These are phyloP conservation scores for Rubroboletus satanas DNA, from an alignment of 768 basidiomycete genomes.

Conservation along the genomic window DNA sequence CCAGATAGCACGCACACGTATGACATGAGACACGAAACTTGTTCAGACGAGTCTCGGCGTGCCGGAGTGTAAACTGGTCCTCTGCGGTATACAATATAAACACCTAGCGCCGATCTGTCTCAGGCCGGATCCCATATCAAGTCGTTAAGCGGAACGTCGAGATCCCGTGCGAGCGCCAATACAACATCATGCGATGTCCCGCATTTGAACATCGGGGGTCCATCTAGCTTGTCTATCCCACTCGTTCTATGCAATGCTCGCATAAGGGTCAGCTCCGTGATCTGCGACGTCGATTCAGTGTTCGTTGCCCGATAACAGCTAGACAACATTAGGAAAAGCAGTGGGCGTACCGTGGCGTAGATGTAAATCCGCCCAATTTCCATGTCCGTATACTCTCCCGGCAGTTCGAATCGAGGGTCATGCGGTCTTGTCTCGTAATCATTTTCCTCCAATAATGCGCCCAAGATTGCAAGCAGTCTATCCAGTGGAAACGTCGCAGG, in stretches of 20 bases:
- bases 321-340: background rate
- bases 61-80: background rate
- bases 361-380: constrained; percentile 62
- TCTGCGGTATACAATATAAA: background rate
- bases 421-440: constrained; percentile 43
- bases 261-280: constrained; percentile 61
- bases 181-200: constrained; percentile 61
- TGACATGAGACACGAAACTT: background rate
- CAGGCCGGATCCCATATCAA: constrained; percentile 60
- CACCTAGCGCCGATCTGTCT: background rate
- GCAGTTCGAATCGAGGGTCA: constrained; percentile 46
- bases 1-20: background rate
- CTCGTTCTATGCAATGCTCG: constrained; percentile 66
- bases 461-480: constrained; percentile 74
- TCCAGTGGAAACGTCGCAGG: constrained; percentile 78
- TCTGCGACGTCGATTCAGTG: constrained; percentile 36
- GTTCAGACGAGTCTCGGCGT: background rate
- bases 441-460: constrained; percentile 72
- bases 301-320: constrained; percentile 1
- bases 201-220: constrained; percentile 69
- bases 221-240: constrained; percentile 59
- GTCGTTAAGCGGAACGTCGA: constrained; percentile 58
- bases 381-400: constrained; percentile 74
- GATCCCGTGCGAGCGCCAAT: constrained; percentile 51
- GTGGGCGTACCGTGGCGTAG: constrained; percentile 54